phyloP scores from a whole-genome alignment of 2,329 filamentous ascomycete species.

The Colletotrichum sp. region DNA sequence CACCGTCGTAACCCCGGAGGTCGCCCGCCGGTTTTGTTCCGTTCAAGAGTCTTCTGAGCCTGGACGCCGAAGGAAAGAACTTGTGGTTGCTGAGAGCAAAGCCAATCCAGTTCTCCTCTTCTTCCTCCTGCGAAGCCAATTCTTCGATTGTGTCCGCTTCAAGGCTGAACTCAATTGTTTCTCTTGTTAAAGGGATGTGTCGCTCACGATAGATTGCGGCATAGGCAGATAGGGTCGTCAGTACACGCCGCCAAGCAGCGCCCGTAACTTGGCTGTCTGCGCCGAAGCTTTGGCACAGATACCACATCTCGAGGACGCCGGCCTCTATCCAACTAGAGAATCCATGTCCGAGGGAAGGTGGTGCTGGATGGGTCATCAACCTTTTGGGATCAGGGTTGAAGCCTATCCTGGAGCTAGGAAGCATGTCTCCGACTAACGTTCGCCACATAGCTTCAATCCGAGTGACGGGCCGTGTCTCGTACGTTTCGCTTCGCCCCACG shows the following conservation, averaged over 20 bases:
- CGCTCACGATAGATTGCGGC: background rate
- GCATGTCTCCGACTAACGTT: background rate
- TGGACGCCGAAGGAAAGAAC: background rate
- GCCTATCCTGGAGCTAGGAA: background rate
- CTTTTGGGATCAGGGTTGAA: background rate
- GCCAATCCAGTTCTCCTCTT: background rate
- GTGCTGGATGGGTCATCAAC: background rate
- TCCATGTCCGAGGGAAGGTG: background rate
- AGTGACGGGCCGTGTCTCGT: background rate
- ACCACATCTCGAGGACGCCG: background rate
- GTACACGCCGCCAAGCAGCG: background rate
- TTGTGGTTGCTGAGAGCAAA: background rate
- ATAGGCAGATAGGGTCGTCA: background rate
- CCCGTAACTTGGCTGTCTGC: background rate
- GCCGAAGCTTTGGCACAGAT: background rate
- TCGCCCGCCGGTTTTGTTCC: background rate
- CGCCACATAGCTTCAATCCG: background rate
- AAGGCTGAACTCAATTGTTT: background rate
- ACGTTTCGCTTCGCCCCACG: too few species aligned
- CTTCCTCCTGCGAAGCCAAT: background rate
- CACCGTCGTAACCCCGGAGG: background rate
- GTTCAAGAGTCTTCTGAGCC: background rate
- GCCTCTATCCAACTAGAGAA: background rate
- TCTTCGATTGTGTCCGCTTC: background rate
- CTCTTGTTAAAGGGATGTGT: background rate